A percentile compares a stretch with the other conserved stretches of the same genome.
phyloP scores from a whole-genome alignment of 1,284 basidiomycete species.

The Vanrija pseudolonga region DNA sequence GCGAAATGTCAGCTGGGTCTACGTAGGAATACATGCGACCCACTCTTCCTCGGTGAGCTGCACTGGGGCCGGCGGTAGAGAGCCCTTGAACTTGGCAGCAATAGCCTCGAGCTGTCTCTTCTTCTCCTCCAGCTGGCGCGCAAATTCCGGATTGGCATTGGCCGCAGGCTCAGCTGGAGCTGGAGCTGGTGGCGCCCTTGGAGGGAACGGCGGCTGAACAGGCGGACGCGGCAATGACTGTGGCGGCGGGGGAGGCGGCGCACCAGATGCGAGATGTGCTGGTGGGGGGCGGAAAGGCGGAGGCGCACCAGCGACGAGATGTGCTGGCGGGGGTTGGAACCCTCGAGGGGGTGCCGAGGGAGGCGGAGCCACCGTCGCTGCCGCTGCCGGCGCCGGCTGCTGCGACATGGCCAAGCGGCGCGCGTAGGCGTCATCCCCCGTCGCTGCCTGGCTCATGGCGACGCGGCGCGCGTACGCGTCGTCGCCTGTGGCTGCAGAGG shows the following conservation, averaged over 20 bases:
- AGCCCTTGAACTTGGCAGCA: constrained; percentile 51
- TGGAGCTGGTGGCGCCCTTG: neutral
- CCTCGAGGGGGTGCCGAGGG: neutral
- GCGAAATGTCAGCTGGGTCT: constrained; percentile 2
- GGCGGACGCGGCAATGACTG: neutral
- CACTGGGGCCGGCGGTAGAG: constrained; percentile 7
- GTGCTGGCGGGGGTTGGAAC: constrained; percentile 6
- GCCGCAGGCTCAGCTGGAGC: neutral
- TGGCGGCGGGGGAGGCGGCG: neutral
- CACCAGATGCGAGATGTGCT: constrained; percentile 1
- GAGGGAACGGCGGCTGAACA: neutral
- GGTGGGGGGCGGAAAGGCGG: constrained; percentile 13
- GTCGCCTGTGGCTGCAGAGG: constrained; percentile 20
- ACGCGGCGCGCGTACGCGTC: constrained; percentile 42
- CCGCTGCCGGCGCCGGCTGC: too few species aligned
- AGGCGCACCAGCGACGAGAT: neutral
- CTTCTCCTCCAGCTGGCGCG: constrained; percentile 51
- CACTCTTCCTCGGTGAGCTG: constrained; percentile 5
- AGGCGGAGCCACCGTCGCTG: neutral
- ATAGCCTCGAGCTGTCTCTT: constrained; percentile 75
- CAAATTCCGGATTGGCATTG: constrained; percentile 1
- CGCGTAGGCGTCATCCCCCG: constrained; percentile 30
- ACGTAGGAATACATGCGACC: neutral
- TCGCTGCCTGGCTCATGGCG: constrained; percentile 7
- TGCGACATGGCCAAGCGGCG: constrained; percentile 24